Conservation (phyloP, 2,329 filamentous ascomycete species). For the Microascus cirrosus region DNA sequence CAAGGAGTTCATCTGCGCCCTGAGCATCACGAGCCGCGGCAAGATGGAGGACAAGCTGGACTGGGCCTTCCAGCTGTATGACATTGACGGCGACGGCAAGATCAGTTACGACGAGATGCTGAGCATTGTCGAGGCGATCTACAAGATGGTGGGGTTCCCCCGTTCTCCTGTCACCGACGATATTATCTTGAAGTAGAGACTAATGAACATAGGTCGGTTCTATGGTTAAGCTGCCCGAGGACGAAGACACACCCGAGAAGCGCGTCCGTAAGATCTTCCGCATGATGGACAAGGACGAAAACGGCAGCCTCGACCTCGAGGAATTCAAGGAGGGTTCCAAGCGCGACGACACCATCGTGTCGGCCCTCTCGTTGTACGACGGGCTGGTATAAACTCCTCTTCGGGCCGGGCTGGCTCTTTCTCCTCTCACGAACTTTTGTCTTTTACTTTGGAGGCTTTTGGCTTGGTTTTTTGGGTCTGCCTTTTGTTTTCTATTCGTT, state of each 20-base stretch:
- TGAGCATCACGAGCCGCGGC: conserved; percentile 91
- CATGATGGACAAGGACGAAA: conserved; percentile 99
- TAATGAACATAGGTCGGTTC: conserved; percentile 63
- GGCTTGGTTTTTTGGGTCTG: background rate
- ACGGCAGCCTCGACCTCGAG: conserved; percentile 89
- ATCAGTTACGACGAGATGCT: conserved; percentile 99
- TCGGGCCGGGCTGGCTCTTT: background rate
- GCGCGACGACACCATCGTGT: conserved; percentile 97
- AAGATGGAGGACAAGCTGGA: conserved; percentile 99
- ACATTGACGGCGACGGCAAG: conserved; percentile 97
- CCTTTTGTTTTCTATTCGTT: background rate
- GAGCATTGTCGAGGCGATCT: conserved; percentile 96
- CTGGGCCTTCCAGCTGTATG: conserved; percentile 98
- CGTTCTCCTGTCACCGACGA: background rate
- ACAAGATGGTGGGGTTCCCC: conserved; percentile 74
- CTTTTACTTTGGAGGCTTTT: background rate
- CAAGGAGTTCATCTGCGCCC: conserved; percentile 97
- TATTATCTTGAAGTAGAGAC: background rate
- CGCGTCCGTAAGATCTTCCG: conserved; percentile 95
- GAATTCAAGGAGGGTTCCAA: conserved; percentile 99
- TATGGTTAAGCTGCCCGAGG: conserved; percentile 97
- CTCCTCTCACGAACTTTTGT: background rate
- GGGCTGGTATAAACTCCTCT: conserved; percentile 63
- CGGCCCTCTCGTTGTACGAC: conserved; percentile 90
- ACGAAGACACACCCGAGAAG: conserved; percentile 98